phyloP scores from a whole-genome alignment of 352 stramenopile species.

The Globisporangium ultimum region DNA sequence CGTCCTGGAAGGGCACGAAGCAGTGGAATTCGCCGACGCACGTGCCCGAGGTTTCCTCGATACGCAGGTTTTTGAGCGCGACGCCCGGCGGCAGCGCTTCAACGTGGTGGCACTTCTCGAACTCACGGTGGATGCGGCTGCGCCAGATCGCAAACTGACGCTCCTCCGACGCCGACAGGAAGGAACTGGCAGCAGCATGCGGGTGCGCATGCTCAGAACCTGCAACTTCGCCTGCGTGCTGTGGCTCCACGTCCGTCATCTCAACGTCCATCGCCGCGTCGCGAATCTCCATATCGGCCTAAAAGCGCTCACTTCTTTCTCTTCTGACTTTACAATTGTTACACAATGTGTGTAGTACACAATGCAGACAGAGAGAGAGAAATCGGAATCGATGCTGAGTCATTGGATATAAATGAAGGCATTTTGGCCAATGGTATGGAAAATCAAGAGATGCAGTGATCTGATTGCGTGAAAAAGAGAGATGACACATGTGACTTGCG shows the following conservation, averaged over 20 bases:
- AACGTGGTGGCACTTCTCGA: slow-evolving; percentile 54
- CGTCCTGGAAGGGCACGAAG: slow-evolving; percentile 72
- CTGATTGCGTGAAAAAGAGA: background rate
- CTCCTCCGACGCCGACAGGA: slow-evolving; percentile 14
- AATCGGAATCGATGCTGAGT: too few relatives aligned
- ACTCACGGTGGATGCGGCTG: slow-evolving; percentile 64
- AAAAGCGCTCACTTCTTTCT: background rate
- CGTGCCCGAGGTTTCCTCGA: slow-evolving; percentile 45
- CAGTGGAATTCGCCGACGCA: slow-evolving; percentile 64
- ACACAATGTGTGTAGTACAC: too few relatives aligned
- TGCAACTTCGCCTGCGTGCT: background rate
- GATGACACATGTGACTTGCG: background rate
- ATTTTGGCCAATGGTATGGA: too few relatives aligned
- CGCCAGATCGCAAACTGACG: slow-evolving; percentile 71
- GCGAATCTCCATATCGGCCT: background rate
- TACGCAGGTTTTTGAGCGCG: slow-evolving; percentile 34
- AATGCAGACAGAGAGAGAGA: too few relatives aligned
- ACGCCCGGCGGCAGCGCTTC: slow-evolving; percentile 33
- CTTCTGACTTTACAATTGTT: background rate
- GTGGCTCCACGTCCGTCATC: slow-evolving; percentile 12
- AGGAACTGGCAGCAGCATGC: background rate
- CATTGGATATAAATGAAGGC: too few relatives aligned
- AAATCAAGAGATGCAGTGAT: too few relatives aligned
- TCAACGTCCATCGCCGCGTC: slow-evolving; percentile 8
- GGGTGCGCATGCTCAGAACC: too few relatives aligned